Conservation (phyloP, 257 asterid genomes). For the Phtheirospermum japonicum region DNA sequence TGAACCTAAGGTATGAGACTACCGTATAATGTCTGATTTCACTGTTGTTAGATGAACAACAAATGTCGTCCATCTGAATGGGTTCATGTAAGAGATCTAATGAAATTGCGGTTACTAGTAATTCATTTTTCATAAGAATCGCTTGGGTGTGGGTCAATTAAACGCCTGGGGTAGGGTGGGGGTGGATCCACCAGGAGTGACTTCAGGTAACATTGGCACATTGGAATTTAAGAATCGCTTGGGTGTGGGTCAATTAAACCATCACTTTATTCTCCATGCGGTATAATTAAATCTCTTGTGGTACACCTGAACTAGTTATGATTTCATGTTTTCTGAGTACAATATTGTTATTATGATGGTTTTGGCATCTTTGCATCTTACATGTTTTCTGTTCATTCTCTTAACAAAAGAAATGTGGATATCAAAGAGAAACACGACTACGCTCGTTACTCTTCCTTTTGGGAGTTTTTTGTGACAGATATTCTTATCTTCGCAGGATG, state of each 20-base stretch:
- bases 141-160: no score
- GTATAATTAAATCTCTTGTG: not conserved
- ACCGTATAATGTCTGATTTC: not conserved
- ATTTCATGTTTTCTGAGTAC: not conserved
- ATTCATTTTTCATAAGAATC: conserved; percentile 14
- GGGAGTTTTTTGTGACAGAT: conserved; percentile 25
- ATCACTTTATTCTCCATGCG: conserved; percentile 9
- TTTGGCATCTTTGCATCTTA: conserved; percentile 1
- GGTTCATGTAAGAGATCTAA: conserved; percentile 13
- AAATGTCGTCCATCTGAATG: conserved; percentile 26
- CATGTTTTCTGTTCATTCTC: not conserved
- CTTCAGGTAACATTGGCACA: not conserved
- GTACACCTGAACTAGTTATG: conserved; percentile 7
- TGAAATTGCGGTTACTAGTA: not conserved
- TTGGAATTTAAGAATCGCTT: conserved; percentile 10
- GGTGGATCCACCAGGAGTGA: not conserved
- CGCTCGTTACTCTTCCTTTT: conserved; percentile 19
- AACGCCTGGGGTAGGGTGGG: no score
- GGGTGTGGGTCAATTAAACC: conserved; percentile 5
- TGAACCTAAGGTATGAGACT: conserved; percentile 73
- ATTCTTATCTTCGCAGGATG: conserved; percentile 58
- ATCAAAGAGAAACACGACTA: conserved; percentile 7
- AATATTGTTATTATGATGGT: not conserved
- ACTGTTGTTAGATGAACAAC: conserved; percentile 18
- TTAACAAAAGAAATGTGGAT: conserved; percentile 7